Percentiles rank a stretch among this genome's conserved stretches.
Conservation (phyloP, 345 rosid genomes). For the Capsella bursapastoris region DNA sequence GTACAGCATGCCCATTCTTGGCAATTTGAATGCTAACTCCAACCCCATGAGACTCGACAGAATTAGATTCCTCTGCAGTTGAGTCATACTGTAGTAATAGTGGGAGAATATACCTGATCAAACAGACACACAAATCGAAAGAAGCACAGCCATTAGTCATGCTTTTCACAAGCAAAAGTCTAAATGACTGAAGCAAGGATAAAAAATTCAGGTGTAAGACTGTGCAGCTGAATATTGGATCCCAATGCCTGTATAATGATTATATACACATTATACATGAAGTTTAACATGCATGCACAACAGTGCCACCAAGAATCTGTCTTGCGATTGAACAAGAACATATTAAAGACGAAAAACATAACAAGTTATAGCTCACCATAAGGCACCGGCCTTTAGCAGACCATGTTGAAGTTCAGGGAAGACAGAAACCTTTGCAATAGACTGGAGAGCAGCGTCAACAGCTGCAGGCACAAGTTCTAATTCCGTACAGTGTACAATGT, state of each 20-base stretch:
- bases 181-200: conserved; percentile 14
- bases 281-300: conserved; percentile 22
- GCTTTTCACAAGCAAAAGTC: conserved; percentile 17
- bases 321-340: background rate
- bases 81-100: conserved; percentile 97
- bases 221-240: conserved; percentile 1
- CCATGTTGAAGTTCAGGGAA: conserved; percentile 82
- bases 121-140: conserved; percentile 33
- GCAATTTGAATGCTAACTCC: conserved; percentile 98
- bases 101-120: conserved; percentile 88
- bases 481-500: conserved; percentile 93
- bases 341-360: background rate
- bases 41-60: conserved; percentile 82
- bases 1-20: conserved; percentile 88
- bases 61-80: conserved; percentile 88
- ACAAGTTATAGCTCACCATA: conserved; percentile 64
- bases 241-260: conserved; percentile 6
- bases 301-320: conserved; percentile 15
- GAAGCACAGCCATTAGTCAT: conserved; percentile 17
- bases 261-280: conserved; percentile 4
- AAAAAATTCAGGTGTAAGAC: background rate
- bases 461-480: conserved; percentile 93
- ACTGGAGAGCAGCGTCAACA: conserved; percentile 91
- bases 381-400: conserved; percentile 86
- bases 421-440: conserved; percentile 81